Evolutionary conservation across 306 rosid genomes (phyloP), one percentile per base, ranked within the genome.

Genomic region (Phaseolus lunatus): DNA sequence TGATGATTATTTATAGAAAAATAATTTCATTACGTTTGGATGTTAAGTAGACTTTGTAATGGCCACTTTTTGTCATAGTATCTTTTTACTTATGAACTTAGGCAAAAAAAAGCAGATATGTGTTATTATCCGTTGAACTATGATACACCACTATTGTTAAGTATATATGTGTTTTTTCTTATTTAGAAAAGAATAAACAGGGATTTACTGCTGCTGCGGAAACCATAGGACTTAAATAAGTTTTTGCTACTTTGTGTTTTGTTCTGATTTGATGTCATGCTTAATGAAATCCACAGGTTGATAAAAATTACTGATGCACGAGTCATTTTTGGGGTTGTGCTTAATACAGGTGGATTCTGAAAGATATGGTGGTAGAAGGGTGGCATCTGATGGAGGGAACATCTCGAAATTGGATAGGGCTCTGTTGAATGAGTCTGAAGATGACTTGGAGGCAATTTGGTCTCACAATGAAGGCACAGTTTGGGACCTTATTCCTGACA

Each of bases 401-500:
- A 73, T 3, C 48, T 23, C 73, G 57, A 31, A 2, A 49, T 63
- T 75, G 56, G 58, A 78, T 54, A 78, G 29, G 35, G 24, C 12
- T 16, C 16, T 29, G 15, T 70, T 82, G n/a, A 8, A 72, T 7
- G 73, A 9, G 35, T 73, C 39, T 33, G 78, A 24, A 13, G 54
- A 24, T 5, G 50, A 33, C 13, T 62, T 67, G 1, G 57, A 41
- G 2, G 47, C 22, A 10, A 13, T 10, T 52, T 78, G 22, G 50
- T 49, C 41, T 70, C 61, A 15, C 15, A 64, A 54, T 1, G 27
- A 56, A 63, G 84, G 88, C 56, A 74, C 88, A 9, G 79, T 78
- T 63, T 85, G 88, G 88, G 79, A 82, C 23, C 57, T 85, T 5
- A 81, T 85, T 54, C 88, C 88, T 56, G 61, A 37, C 14, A 33